Base-by-base conservation (phyloP, 2,329 filamentous ascomycete species). In the Ophiosphaerella narmari region DNA sequence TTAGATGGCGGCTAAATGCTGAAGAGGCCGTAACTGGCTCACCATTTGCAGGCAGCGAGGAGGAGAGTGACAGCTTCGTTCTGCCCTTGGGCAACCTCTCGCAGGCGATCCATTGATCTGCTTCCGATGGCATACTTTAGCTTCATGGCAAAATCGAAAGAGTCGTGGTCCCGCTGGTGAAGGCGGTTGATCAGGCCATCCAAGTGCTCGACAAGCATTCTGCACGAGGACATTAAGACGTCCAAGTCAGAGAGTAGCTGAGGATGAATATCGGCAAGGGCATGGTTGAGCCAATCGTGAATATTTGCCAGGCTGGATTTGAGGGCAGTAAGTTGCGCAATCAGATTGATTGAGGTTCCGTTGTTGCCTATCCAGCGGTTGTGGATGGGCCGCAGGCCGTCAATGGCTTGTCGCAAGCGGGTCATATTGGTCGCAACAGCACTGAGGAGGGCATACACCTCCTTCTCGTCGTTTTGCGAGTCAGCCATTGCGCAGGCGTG, bases 251-350 rank as follows among this genome's bases (percentile, higher is more conserved):
- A 62, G 23, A 72, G 67, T 23, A 72, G 60, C 46, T 72, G 70
- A 12, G 66, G 61, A 40, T 72, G 70, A 57, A 72, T 56, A 46
- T 71, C 67, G 37, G 61, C 55, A 43, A 71, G 60, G 2, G 63
- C 65, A 59, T 63, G 66, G 21, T 65, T 66, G 48, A 72, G 64
- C 67, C 67, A 71, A 48, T 71, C 67, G 38, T 67, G 63, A 54
- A 71, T 69, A 47, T 66, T 68, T 12, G 58, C 63, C 39, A 71
- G 61, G 39, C 64, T 68, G 12, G 68, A 67, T 45, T 70, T 71
- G 36, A 72, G 48, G 1, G 68, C 62, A 1, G 68, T 68, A 29
- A 71, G 45, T 45, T 72, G 68, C 39, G 70, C 70, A 52, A 72
- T 71, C 16, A 72, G 58, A 43, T 72, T 71, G 54, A 72, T 72